Conservation (phyloP, 2,329 filamentous ascomycete genomes). For the Cladosporium sp. region DNA sequence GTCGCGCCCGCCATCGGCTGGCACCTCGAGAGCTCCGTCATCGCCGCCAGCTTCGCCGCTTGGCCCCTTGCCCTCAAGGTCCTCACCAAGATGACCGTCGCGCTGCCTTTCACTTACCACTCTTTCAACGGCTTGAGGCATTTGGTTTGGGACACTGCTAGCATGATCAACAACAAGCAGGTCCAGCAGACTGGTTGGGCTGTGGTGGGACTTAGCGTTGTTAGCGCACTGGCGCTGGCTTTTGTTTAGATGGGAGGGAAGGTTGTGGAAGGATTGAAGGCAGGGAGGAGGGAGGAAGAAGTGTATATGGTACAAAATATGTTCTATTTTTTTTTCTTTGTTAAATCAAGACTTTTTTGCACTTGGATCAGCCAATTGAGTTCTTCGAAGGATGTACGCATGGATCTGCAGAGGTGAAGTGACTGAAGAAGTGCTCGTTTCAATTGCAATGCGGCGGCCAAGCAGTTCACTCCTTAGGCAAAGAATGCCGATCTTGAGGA, state of each 20-base stretch:
- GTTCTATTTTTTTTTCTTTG: not conserved
- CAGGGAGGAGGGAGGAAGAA: not conserved
- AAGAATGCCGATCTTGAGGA: too few relatives aligned
- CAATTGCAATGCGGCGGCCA: too few relatives aligned
- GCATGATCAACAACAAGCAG: conserved; percentile 57
- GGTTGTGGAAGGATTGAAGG: not conserved
- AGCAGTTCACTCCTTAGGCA: too few relatives aligned
- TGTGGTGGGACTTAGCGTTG: conserved; percentile 53
- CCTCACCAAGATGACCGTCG: conserved; percentile 53
- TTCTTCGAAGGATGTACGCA: too few relatives aligned
- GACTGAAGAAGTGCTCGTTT: too few relatives aligned
- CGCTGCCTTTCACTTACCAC: conserved; percentile 65
- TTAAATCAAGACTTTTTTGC: not conserved
- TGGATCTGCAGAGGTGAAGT: too few relatives aligned
- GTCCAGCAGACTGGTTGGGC: conserved; percentile 63
- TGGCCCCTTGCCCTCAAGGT: conserved; percentile 58
- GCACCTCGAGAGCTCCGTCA: conserved; percentile 60
- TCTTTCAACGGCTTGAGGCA: conserved; percentile 65
- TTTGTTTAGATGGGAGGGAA: conserved; percentile 24
- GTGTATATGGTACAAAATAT: not conserved
- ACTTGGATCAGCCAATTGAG: too few relatives aligned
- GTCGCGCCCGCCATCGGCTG: conserved; percentile 69
- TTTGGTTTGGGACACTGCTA: conserved; percentile 64
- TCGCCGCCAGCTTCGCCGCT: conserved; percentile 61
- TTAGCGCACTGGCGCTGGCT: conserved; percentile 46